Evolutionary conservation across 2,329 filamentous ascomycete genomes (phyloP).

Genomic region (Spiromastix sp.): DNA sequence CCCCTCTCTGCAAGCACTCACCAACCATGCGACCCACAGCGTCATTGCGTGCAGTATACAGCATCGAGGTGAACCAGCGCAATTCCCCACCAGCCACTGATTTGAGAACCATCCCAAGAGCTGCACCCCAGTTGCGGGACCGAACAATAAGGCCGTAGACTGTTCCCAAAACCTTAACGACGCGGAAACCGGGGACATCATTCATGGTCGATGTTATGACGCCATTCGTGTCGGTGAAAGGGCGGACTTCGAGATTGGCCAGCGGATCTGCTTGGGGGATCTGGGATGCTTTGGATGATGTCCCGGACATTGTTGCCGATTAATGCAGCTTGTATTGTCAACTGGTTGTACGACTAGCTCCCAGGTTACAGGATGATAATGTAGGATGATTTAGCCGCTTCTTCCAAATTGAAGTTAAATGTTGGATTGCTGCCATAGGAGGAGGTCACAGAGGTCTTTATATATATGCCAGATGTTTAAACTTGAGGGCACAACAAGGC

Average conservation of each 20-base stretch:
- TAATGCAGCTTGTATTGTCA: too few species aligned
- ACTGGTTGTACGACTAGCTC: too few species aligned
- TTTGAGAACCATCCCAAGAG: conserved; percentile 46
- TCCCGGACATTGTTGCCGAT: too few species aligned
- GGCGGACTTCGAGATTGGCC: conserved; percentile 9
- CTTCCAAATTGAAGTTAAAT: too few species aligned
- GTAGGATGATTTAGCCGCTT: too few species aligned
- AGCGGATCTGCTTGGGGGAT: not conserved
- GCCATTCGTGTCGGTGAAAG: conserved; percentile 52
- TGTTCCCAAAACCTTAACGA: conserved; percentile 47
- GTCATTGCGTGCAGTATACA: conserved; percentile 50
- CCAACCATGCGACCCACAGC: conserved; percentile 46
- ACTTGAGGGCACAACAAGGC: too few species aligned
- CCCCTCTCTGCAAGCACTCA: conserved; percentile 47
- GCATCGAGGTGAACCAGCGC: conserved; percentile 48
- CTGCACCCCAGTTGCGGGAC: conserved; percentile 49
- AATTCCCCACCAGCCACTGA: conserved; percentile 51
- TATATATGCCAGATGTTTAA: too few species aligned
- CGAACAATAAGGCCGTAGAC: conserved; percentile 49
- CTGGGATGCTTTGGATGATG: too few species aligned
- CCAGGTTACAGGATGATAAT: too few species aligned
- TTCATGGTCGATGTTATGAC: conserved; percentile 55
- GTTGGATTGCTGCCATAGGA: too few species aligned
- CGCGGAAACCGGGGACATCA: conserved; percentile 51
- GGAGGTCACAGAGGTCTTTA: too few species aligned